Evolutionary conservation across 2,329 filamentous ascomycete genomes (phyloP).

Genomic region (Colletotrichum brevisporum): DNA sequence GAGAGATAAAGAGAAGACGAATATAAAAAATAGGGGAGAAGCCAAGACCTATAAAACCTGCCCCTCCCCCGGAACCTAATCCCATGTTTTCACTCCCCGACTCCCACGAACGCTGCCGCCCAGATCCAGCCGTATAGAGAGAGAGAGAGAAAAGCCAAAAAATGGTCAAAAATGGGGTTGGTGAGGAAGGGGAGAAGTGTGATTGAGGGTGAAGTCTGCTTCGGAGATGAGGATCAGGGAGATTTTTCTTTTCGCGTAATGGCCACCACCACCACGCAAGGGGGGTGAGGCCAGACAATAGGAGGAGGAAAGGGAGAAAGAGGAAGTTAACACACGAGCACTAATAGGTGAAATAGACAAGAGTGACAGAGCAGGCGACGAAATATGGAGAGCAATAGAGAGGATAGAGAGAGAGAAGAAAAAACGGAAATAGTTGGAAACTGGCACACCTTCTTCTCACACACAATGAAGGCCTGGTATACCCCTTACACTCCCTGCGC

Average conservation of each 20-base stretch:
- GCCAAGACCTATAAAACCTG: constrained; percentile 25
- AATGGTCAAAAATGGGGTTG: constrained; percentile 27
- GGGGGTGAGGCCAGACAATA: not conserved
- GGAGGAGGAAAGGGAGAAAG: constrained; percentile 33
- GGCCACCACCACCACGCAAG: not conserved
- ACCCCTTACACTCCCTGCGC: constrained; percentile 59
- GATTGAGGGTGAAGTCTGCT: not conserved
- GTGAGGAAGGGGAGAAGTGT: not conserved
- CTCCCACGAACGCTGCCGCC: constrained; percentile 43
- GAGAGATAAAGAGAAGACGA: not conserved
- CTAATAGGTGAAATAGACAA: too few species aligned
- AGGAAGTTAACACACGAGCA: not conserved
- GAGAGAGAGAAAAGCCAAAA: constrained; percentile 24
- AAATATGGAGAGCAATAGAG: constrained; percentile 1
- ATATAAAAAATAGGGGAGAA: constrained; percentile 13
- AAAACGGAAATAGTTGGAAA: constrained; percentile 36
- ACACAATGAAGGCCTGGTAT: constrained; percentile 55
- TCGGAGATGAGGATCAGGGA: constrained; percentile 16
- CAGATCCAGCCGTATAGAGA: constrained; percentile 36
- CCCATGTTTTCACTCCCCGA: constrained; percentile 41
- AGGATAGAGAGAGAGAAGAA: constrained; percentile 15
- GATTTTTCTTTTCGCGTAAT: constrained; percentile 17
- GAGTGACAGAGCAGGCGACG: not conserved
- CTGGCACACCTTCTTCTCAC: constrained; percentile 44
- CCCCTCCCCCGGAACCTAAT: constrained; percentile 30